These are phyloP conservation scores for Hawksworthiomyces lignivorus DNA, from an alignment of 2,329 filamentous ascomycete genomes.

Conservation along the genomic window DNA sequence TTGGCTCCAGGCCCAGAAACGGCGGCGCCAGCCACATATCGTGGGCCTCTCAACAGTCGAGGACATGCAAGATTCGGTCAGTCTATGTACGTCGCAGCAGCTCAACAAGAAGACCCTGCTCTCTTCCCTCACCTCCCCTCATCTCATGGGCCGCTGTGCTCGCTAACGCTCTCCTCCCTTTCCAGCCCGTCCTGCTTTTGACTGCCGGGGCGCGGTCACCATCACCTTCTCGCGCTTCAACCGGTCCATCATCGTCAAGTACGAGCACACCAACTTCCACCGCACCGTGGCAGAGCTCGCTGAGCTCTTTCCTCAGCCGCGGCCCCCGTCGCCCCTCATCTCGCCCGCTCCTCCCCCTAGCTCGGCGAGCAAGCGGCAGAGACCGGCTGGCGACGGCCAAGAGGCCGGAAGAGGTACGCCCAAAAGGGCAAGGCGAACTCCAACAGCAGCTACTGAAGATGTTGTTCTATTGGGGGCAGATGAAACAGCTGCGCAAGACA, in stretches of 20 bases:
- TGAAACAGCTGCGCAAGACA: background rate
- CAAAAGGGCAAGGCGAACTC: constrained; percentile 3
- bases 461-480: background rate
- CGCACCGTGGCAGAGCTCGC: constrained; percentile 44
- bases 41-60: constrained; percentile 43
- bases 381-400: constrained; percentile 1
- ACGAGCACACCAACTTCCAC: constrained; percentile 51
- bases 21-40: constrained; percentile 29
- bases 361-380: constrained; percentile 8
- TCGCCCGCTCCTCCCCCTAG: background rate
- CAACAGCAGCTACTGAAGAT: background rate
- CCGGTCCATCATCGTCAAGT: constrained; percentile 43
- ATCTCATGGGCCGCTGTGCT: too few species aligned
- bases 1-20: constrained; percentile 42
- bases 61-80: constrained; percentile 36
- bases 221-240: constrained; percentile 42
- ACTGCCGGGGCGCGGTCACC: constrained; percentile 45
- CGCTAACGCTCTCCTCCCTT: too few species aligned
- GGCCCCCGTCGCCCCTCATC: constrained; percentile 22
- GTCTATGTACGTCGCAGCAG: constrained; percentile 39
- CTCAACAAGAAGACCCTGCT: too few species aligned
- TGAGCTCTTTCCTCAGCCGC: constrained; percentile 38
- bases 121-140: too few species aligned
- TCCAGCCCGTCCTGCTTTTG: constrained; percentile 51
- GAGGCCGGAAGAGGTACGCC: background rate